Conservation (phyloP, 2,329 filamentous ascomycete species). For the Emericellopsis cladophorae region DNA sequence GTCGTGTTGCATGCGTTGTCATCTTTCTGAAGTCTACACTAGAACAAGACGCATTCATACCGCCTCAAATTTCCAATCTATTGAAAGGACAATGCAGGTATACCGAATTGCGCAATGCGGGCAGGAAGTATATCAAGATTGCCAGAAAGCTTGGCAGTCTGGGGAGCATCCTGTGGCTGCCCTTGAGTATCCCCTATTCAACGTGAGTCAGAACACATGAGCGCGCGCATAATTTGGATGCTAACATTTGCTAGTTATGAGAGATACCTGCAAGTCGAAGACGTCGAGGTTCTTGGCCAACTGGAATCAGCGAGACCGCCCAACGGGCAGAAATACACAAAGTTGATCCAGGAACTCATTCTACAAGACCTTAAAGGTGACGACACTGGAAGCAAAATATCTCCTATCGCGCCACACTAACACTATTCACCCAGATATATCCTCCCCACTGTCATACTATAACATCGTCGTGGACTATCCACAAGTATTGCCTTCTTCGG, state of each 20-base stretch:
- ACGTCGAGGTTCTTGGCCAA: constrained; percentile 15
- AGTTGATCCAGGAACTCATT: neutral
- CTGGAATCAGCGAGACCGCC: constrained; percentile 7
- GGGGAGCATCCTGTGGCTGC: constrained; percentile 18
- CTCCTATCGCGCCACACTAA: no score
- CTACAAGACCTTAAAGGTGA: neutral
- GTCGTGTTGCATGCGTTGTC: constrained; percentile 14
- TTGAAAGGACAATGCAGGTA: constrained; percentile 9
- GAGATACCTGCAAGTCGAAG: constrained; percentile 19
- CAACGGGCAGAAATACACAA: neutral
- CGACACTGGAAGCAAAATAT: no score
- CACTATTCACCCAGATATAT: neutral
- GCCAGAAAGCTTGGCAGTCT: constrained; percentile 14
- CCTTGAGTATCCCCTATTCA: constrained; percentile 15
- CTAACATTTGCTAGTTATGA: constrained; percentile 13
- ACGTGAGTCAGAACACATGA: no score
- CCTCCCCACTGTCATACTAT: constrained; percentile 5
- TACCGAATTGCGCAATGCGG: constrained; percentile 15
- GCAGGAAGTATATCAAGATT: constrained; percentile 21
- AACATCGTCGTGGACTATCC: constrained; percentile 13
- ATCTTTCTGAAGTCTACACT: constrained; percentile 16
- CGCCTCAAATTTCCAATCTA: constrained; percentile 8
- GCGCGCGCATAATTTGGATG: no score
- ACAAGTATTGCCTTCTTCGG: constrained; percentile 10
- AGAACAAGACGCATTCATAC: constrained; percentile 8